phyloP scores from a whole-genome alignment of 2,329 filamentous ascomycete species.

The Neonectria coccinea region DNA sequence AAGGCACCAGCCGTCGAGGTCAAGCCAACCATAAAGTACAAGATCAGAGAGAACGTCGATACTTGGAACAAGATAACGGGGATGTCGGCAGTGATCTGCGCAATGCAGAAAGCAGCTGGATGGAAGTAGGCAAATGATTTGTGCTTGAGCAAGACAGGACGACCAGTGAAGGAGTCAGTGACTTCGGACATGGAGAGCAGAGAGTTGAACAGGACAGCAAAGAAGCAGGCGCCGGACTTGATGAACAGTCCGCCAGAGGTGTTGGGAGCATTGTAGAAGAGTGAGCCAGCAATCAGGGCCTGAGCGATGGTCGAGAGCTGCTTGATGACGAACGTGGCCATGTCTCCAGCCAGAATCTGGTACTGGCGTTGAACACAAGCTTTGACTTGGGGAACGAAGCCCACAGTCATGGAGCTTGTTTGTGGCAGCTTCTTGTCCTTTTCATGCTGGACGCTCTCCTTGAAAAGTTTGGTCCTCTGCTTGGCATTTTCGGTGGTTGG shows the following conservation, averaged over 20 bases:
- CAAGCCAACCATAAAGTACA: conserved; percentile 74
- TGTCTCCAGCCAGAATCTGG: conserved; percentile 72
- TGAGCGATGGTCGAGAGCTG: conserved; percentile 68
- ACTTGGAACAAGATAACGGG: conserved; percentile 70
- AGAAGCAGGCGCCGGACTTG: conserved; percentile 73
- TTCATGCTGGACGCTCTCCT: conserved; percentile 62
- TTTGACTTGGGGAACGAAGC: conserved; percentile 66
- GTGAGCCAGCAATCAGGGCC: conserved; percentile 72
- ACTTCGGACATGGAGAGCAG: conserved; percentile 75
- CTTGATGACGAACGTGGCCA: conserved; percentile 72
- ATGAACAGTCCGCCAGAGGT: conserved; percentile 71
- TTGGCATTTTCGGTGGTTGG: conserved; percentile 62
- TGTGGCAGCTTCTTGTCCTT: conserved; percentile 66
- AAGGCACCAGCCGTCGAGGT: conserved; percentile 63
- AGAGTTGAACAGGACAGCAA: conserved; percentile 71
- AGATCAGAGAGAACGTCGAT: conserved; percentile 65
- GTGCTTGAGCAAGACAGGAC: conserved; percentile 70
- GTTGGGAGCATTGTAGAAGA: conserved; percentile 73
- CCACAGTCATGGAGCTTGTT: conserved; percentile 67
- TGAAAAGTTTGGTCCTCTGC: conserved; percentile 65
- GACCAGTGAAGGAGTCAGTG: conserved; percentile 69
- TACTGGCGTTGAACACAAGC: conserved; percentile 71
- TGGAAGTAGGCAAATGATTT: conserved; percentile 69
- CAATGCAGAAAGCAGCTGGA: conserved; percentile 69
- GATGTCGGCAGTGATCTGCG: conserved; percentile 66